phyloP scores from a whole-genome alignment of 78 protist species.

The Anaeramoeba flamelloides region DNA sequence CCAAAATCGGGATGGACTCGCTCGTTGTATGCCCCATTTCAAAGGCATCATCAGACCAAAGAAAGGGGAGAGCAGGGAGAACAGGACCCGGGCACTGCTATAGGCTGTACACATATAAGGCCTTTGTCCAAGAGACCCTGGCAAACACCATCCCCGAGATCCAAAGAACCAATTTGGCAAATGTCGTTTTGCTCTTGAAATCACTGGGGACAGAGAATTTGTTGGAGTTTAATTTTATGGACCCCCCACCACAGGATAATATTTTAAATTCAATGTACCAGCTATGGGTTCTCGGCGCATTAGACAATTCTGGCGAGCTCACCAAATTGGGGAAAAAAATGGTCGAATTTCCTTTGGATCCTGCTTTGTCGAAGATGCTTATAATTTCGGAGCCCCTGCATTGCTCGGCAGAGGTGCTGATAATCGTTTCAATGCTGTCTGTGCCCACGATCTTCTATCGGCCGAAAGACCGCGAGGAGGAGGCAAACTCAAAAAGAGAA shows the following conservation, averaged over 20 bases:
- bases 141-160: constrained; percentile 82
- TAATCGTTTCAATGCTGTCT: constrained; percentile 72
- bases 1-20: constrained; percentile 86
- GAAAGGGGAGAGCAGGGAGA: constrained; percentile 95
- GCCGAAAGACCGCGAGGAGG: constrained; percentile 75
- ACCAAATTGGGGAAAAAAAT: constrained; percentile 50
- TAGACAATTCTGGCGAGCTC: constrained; percentile 62
- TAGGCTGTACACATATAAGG: constrained; percentile 63
- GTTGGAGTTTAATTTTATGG: constrained; percentile 88
- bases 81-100: constrained; percentile 80
- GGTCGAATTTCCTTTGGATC: constrained; percentile 89
- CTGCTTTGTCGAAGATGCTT: constrained; percentile 78
- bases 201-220: constrained; percentile 77
- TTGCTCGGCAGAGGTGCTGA: constrained; percentile 31
- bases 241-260: constrained; percentile 92
- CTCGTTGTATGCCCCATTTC: constrained; percentile 18
- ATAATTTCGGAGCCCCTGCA: constrained; percentile 26
- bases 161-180: constrained; percentile 83
- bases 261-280: constrained; percentile 72
- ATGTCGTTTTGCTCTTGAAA: constrained; percentile 82
- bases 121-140: constrained; percentile 37
- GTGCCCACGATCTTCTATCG: constrained; percentile 66
- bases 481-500: constrained; percentile 53
- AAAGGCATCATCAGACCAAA: constrained; percentile 63
- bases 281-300: constrained; percentile 91